phyloP scores from a whole-genome alignment of 192 early-diverging fungal species.

The Coemansia sp. region DNA sequence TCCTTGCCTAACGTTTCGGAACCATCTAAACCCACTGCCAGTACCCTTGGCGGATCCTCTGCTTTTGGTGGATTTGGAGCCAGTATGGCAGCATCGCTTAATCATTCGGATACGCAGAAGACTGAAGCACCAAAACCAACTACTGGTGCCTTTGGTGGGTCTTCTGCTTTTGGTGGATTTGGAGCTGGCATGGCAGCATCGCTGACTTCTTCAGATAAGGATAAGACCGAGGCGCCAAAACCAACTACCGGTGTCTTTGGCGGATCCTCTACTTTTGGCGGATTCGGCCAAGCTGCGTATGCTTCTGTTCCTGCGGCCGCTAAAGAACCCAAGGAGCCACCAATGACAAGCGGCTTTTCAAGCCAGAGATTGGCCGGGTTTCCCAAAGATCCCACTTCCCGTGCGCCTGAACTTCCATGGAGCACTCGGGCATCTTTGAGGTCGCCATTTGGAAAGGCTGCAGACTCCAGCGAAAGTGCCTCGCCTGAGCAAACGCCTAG shows the following conservation, averaged over 20 bases:
- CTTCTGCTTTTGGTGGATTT: slow-evolving; percentile 14
- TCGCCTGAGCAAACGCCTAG: too few relatives aligned
- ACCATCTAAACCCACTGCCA: not conserved
- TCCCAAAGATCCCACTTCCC: too few relatives aligned
- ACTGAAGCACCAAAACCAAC: not conserved
- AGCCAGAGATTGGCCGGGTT: not conserved
- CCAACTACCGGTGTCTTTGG: not conserved
- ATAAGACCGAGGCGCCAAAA: not conserved
- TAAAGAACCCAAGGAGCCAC: not conserved
- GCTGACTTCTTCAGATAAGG: not conserved
- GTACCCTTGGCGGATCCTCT: not conserved
- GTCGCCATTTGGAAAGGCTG: too few relatives aligned
- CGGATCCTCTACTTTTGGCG: not conserved
- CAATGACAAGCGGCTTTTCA: not conserved
- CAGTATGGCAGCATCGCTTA: not conserved
- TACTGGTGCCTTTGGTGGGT: not conserved
- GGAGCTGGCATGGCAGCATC: not conserved
- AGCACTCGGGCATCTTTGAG: too few relatives aligned
- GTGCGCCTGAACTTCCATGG: too few relatives aligned
- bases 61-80: slow-evolving; percentile 11
- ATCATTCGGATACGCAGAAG: not conserved
- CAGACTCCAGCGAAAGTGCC: too few relatives aligned
- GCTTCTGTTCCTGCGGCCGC: not conserved
- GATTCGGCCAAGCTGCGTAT: not conserved
- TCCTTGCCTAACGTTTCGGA: not conserved